Base-by-base conservation (phyloP, 305 asterid species). In the Fraxinus dipetala region DNA sequence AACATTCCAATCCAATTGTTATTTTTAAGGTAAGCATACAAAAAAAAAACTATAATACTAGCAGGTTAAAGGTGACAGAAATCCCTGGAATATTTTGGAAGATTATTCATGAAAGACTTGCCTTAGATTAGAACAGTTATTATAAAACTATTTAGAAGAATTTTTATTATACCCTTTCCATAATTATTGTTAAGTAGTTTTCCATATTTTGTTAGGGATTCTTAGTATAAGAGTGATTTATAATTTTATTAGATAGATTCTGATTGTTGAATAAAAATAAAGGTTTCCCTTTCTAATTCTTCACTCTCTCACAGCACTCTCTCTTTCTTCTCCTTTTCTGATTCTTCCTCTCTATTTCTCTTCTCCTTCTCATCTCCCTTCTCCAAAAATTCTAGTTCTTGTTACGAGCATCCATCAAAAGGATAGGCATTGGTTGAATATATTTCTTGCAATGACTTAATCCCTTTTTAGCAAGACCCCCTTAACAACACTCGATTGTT, bases 1-100 rank as follows among this genome's bases (percentile, higher is more conserved):
- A 78, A 35, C 14, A 70, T 32, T 10, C 6, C 56, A 81, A 81
- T 75, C 76, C 59, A 48, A 83, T 70, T 72, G 61, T 1, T 35
- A 54, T 11, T 51, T 38, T 80, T 72, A 80, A 79, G 80, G 81
- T 67, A 56, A 54, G 24, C 80, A 61, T 36, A 77, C 75, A 70
- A 35, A 79, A 10, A 63, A 13, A 34, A 7, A 5, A 63, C 72
- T 63, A 8, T 63, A 22, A 9, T 22, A 24, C 4, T 26, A 24
- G 6, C 14, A 0, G 72, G 31, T 63, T 2, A 24, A 10, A 20
- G 72, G 72, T 63, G 34, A 22, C 1, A 31, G 6, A 59, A 4
- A 63, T 63, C 72, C 72, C 9, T 7, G 32, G 72, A 26, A 24
- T 63, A 63, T 9, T 24, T 8, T 61, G 6, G 14, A 24, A 22